Evolutionary conservation across 305 asterid species (phyloP).

Genomic region (Fraxinus velutina): DNA sequence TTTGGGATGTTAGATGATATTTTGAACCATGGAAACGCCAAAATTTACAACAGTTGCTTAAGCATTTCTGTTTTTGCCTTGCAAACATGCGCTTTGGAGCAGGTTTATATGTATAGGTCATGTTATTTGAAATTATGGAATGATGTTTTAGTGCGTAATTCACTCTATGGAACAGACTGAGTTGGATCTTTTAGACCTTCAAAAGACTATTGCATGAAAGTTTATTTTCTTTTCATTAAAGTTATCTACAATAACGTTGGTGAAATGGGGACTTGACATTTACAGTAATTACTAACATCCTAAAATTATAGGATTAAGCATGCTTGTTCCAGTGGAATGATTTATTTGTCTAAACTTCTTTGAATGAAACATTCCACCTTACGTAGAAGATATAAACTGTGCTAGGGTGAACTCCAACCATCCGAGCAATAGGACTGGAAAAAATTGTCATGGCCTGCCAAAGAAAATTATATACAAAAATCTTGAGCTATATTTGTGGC

Average conservation of each 20-base stretch:
- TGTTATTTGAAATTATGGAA: not conserved
- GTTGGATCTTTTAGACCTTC: slow-evolving; percentile 12
- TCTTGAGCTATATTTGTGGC: not conserved
- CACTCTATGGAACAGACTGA: not conserved
- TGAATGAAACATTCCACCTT: not conserved
- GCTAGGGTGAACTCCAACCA: not conserved
- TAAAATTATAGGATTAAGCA: not conserved
- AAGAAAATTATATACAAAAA: not conserved
- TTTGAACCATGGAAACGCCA: not conserved
- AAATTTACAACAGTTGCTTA: not conserved
- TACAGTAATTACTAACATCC: not conserved
- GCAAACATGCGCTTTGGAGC: not conserved
- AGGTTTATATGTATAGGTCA: not conserved
- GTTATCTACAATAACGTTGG: not conserved
- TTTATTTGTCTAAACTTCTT: not conserved
- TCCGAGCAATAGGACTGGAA: not conserved
- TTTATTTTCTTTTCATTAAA: not conserved
- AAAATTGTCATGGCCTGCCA: not conserved
- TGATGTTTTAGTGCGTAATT: not conserved
- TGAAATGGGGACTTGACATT: not conserved
- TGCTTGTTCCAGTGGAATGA: not conserved
- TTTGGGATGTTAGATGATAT: not conserved
- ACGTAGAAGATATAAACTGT: not conserved
- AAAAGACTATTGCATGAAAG: not conserved
- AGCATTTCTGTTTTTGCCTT: not conserved